Conservation (phyloP, 2,329 filamentous ascomycete species). For the Colletotrichum somersetense region DNA sequence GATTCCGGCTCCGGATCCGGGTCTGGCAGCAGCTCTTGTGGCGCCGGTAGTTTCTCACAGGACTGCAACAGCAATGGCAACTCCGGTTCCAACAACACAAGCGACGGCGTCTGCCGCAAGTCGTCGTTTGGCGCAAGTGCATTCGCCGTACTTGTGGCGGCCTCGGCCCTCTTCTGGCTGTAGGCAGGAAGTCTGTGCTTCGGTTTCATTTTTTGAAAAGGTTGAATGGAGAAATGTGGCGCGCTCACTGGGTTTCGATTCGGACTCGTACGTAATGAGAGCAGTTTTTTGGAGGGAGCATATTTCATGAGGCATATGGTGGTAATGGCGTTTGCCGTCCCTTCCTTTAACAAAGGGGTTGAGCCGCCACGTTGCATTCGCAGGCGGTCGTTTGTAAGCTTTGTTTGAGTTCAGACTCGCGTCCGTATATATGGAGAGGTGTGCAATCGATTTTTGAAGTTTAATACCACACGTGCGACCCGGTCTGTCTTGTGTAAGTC, state of each 20-base stretch:
- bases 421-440: slow-evolving; percentile 19
- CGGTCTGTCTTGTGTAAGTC: not conserved
- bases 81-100: slow-evolving; percentile 29
- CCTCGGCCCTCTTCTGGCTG: slow-evolving; percentile 51
- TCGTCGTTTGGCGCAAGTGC: slow-evolving; percentile 51
- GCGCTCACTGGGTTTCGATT: slow-evolving; percentile 15
- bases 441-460: not conserved
- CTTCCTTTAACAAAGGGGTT: slow-evolving; percentile 11
- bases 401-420: slow-evolving; percentile 11
- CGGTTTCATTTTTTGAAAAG: slow-evolving; percentile 9
- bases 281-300: slow-evolving; percentile 18
- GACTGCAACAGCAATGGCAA: slow-evolving; percentile 47
- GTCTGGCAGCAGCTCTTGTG: slow-evolving; percentile 50
- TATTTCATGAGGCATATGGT: slow-evolving; percentile 22
- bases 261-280: slow-evolving; percentile 29
- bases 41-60: slow-evolving; percentile 56
- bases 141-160: slow-evolving; percentile 52
- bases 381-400: slow-evolving; percentile 24
- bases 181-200: slow-evolving; percentile 36
- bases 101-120: slow-evolving; percentile 46
- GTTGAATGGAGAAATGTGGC: slow-evolving; percentile 26
- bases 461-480: not conserved
- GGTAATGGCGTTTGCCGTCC: slow-evolving; percentile 42
- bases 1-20: slow-evolving; percentile 41
- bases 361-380: slow-evolving; percentile 17